Conservation (phyloP, 768 basidiomycete species). For the Russula sp. region DNA sequence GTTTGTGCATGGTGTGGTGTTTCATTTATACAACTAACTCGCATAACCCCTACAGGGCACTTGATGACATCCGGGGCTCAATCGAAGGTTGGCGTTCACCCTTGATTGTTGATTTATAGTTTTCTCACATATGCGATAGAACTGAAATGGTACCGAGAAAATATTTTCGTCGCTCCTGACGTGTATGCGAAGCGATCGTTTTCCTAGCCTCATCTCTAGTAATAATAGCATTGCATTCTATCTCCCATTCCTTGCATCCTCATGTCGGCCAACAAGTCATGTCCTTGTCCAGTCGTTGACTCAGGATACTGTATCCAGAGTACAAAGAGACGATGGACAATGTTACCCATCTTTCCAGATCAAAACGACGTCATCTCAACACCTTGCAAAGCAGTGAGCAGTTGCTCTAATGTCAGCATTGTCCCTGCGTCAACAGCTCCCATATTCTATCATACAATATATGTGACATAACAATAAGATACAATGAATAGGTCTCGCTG, state of each 20-base stretch:
- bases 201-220: not conserved
- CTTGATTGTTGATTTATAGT: not conserved
- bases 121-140: constrained; percentile 37
- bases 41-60: constrained; percentile 42
- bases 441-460: not conserved
- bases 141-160: constrained; percentile 69
- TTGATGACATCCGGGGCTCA: constrained; percentile 74
- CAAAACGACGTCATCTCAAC: not conserved
- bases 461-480: not conserved
- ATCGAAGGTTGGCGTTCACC: constrained; percentile 51
- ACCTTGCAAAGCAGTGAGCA: not conserved
- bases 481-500: not conserved
- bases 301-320: not conserved
- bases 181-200: constrained; percentile 7
- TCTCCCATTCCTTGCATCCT: not conserved
- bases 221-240: not conserved
- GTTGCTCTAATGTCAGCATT: not conserved
- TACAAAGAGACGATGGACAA: not conserved
- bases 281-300: not conserved
- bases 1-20: constrained; percentile 32
- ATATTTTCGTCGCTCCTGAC: constrained; percentile 50
- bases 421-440: not conserved
- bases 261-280: not conserved
- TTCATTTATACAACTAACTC: not conserved
- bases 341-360: not conserved